Conservation (phyloP, 306 rosid genomes). For the Cucurbita maxima region DNA sequence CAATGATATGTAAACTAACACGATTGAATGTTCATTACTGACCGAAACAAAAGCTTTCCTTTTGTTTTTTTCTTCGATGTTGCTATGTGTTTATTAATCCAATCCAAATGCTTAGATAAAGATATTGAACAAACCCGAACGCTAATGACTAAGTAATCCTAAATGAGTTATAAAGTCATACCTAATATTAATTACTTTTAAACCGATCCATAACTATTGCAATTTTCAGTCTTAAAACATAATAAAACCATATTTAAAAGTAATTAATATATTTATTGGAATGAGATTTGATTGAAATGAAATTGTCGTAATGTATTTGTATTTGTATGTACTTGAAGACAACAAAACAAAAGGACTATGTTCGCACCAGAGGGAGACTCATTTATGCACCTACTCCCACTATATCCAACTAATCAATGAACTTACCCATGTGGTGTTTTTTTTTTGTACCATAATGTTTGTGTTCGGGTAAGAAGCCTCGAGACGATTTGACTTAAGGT, state of each 20-base stretch:
- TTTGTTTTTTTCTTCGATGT: background rate
- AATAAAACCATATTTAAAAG: too few relatives aligned
- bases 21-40: background rate
- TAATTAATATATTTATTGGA: too few relatives aligned
- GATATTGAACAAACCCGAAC: too few relatives aligned
- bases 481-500: too few relatives aligned
- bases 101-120: too few relatives aligned
- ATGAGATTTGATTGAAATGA: background rate
- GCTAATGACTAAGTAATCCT: too few relatives aligned
- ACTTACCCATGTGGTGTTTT: background rate
- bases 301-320: background rate
- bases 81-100: background rate
- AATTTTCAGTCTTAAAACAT: too few relatives aligned
- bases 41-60: background rate
- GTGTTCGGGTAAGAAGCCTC: too few relatives aligned
- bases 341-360: background rate
- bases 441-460: background rate
- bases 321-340: background rate
- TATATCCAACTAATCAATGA: background rate
- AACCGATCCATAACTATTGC: too few relatives aligned
- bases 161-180: too few relatives aligned
- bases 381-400: constrained; percentile 5
- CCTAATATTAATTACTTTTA: too few relatives aligned
- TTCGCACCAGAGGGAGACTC: background rate
- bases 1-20: background rate